These are phyloP conservation scores for Chlamydomonas incerta DNA, from an alignment of 139 green algal genomes.

Conservation along the genomic window DNA sequence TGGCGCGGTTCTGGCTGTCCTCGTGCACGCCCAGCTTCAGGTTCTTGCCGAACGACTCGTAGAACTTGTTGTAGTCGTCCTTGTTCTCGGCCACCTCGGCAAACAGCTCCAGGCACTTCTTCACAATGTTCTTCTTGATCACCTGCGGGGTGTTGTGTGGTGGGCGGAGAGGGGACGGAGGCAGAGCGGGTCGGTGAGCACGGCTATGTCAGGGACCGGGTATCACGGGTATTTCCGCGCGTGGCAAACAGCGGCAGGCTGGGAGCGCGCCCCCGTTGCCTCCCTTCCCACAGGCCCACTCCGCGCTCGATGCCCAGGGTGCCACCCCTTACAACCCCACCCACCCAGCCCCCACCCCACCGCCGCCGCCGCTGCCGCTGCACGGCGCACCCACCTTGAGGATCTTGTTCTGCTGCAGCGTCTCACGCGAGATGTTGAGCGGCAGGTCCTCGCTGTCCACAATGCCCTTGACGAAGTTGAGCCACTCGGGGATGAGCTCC, in stretches of 20 bases:
- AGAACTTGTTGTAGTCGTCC: conserved; percentile 99
- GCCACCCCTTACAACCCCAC: too few relatives aligned
- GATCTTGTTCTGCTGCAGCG: conserved; percentile 99
- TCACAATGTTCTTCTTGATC: conserved; percentile 99
- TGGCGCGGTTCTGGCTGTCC: conserved; percentile 95
- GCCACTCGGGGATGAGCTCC: conserved; percentile 97
- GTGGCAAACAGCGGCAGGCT: too few relatives aligned
- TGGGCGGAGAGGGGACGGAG: background rate
- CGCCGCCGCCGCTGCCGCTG: background rate
- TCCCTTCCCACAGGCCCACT: too few relatives aligned
- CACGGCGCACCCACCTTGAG: conserved; percentile 85
- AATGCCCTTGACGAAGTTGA: conserved; percentile 98
- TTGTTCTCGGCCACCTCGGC: conserved; percentile 99
- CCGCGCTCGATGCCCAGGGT: too few relatives aligned
- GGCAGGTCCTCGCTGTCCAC: conserved; percentile 99
- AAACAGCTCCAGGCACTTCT: conserved; percentile 99
- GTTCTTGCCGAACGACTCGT: conserved; percentile 99
- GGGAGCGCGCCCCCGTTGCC: too few relatives aligned
- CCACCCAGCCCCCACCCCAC: too few relatives aligned
- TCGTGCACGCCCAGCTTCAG: conserved; percentile 99
- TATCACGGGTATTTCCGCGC: too few relatives aligned
- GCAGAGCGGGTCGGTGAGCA: too few relatives aligned
- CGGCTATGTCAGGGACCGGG: too few relatives aligned
- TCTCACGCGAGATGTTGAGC: conserved; percentile 99
- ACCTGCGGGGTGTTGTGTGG: conserved; percentile 71